phyloP scores from a whole-genome alignment of 1,284 basidiomycete genomes.

The Malassezia obtusa region DNA sequence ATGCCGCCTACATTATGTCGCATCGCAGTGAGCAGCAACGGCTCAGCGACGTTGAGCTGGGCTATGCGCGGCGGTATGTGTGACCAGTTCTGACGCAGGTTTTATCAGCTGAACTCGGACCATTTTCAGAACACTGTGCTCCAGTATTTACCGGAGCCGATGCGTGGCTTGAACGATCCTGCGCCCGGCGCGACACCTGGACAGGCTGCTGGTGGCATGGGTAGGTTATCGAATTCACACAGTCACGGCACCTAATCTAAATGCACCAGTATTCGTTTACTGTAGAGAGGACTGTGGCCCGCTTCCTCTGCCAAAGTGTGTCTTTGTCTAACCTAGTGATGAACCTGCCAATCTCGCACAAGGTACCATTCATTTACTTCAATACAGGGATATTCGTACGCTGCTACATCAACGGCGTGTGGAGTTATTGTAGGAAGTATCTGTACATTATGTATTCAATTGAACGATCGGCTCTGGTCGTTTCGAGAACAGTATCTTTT shows the following conservation, averaged over 20 bases:
- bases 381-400: constrained; percentile 29
- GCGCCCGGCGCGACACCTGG: constrained; percentile 1
- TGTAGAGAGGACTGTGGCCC: constrained; percentile 36
- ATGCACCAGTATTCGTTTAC: constrained; percentile 40
- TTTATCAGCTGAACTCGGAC: constrained; percentile 21
- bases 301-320: constrained; percentile 23
- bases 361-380: constrained; percentile 35
- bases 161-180: constrained; percentile 24
- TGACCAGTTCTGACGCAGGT: not conserved
- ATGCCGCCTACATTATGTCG: constrained; percentile 19
- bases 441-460: constrained; percentile 8
- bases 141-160: constrained; percentile 28
- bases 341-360: constrained; percentile 22
- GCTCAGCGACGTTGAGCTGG: constrained; percentile 24
- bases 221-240: constrained; percentile 16
- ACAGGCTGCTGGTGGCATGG: constrained; percentile 24
- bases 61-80: constrained; percentile 28
- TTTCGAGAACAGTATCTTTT: constrained; percentile 40
- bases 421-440: constrained; percentile 24
- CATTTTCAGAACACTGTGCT: constrained; percentile 28
- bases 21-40: constrained; percentile 16
- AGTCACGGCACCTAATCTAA: constrained; percentile 32
- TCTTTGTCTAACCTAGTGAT: constrained; percentile 15
- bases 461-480: constrained; percentile 38
- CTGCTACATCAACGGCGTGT: constrained; percentile 28